phyloP scores from a whole-genome alignment of 768 basidiomycete genomes.

The Myochromella boudieri region DNA sequence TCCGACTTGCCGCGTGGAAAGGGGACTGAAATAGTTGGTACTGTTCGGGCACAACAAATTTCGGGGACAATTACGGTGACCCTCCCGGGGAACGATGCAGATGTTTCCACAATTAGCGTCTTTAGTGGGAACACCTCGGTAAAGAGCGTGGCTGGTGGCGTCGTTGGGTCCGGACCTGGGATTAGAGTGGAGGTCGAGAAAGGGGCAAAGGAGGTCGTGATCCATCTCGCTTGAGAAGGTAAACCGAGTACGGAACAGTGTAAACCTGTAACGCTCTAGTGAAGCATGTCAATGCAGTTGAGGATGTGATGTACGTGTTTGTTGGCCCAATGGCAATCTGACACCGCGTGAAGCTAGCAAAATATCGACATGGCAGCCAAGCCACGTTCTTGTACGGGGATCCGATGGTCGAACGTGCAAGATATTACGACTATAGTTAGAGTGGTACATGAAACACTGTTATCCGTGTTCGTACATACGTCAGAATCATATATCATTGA shows the following conservation, averaged over 20 bases:
- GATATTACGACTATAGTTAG: too few species aligned
- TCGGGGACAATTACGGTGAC: constrained; percentile 30
- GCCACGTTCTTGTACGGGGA: too few species aligned
- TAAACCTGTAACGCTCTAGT: background rate
- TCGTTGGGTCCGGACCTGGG: constrained; percentile 6
- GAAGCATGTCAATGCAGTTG: background rate
- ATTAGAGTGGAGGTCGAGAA: constrained; percentile 17
- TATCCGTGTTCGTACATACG: background rate
- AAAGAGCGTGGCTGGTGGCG: constrained; percentile 15
- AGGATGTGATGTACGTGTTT: too few species aligned
- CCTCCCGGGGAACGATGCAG: constrained; percentile 17
- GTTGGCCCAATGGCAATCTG: background rate
- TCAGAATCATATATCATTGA: constrained; percentile 42
- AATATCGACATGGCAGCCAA: background rate
- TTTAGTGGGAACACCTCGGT: constrained; percentile 11
- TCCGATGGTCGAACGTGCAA: too few species aligned
- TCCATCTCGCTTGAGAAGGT: constrained; percentile 12
- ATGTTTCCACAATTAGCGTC: constrained; percentile 16
- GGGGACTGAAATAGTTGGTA: constrained; percentile 40
- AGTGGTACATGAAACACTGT: too few species aligned
- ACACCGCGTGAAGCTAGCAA: background rate
- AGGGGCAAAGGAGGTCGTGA: constrained; percentile 15
- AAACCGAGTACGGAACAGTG: constrained; percentile 1
- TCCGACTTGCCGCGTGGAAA: constrained; percentile 44
- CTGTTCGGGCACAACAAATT: constrained; percentile 33